Evolutionary conservation across 2,329 filamentous ascomycete genomes (phyloP).

Genomic region (Amauroascus niger): DNA sequence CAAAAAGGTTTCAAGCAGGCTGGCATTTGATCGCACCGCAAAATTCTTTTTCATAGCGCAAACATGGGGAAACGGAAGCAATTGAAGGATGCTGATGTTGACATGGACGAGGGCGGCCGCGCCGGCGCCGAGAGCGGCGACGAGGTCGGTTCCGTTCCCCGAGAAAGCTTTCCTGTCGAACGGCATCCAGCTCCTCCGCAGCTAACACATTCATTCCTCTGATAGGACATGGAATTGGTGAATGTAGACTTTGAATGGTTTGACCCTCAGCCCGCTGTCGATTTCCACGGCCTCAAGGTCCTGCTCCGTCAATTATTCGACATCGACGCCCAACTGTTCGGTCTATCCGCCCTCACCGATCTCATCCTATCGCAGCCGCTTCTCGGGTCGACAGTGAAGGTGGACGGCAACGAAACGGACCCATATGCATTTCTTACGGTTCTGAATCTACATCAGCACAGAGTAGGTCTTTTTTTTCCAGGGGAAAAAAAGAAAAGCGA

Average conservation of each 20-base stretch:
- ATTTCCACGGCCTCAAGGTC: constrained; percentile 90
- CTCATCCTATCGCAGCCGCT: constrained; percentile 77
- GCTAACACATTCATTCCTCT: background rate
- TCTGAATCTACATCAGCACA: constrained; percentile 70
- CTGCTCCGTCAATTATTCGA: constrained; percentile 88
- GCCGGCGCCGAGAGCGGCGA: constrained; percentile 34
- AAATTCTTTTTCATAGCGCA: constrained; percentile 13
- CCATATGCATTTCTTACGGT: constrained; percentile 88
- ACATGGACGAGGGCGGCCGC: constrained; percentile 36
- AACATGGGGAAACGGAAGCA: constrained; percentile 46
- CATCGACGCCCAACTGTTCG: constrained; percentile 72
- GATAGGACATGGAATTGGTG: constrained; percentile 76
- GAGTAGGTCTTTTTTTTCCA: constrained; percentile 33
- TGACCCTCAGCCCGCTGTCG: constrained; percentile 77
- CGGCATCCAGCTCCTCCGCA: too few relatives aligned
- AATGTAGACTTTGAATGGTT: constrained; percentile 99
- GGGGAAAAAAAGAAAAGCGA: too few relatives aligned
- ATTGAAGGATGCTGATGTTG: constrained; percentile 37
- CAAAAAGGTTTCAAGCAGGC: too few relatives aligned
- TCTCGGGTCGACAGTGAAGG: constrained; percentile 90
- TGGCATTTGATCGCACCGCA: too few relatives aligned
- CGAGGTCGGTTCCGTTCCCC: constrained; percentile 29
- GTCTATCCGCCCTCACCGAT: constrained; percentile 77
- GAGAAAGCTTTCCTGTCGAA: too few relatives aligned
- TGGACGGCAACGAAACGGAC: constrained; percentile 87